Evolutionary conservation across 805 yeast species (phyloP).

Genomic region (Lipomyces anomalus): DNA sequence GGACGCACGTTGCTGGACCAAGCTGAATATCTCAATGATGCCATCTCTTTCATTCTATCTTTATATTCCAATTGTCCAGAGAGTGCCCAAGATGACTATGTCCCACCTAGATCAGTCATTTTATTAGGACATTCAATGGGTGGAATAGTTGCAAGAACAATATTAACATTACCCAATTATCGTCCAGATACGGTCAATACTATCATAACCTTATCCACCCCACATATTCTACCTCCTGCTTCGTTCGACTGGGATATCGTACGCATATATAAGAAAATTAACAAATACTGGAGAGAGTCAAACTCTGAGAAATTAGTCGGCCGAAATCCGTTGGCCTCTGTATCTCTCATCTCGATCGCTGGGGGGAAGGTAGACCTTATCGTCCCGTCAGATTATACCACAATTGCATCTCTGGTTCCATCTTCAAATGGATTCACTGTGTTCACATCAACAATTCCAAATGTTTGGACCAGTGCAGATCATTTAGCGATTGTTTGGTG

Average conservation of each 20-base stretch:
- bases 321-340: slow-evolving; percentile 44
- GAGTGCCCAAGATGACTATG: slow-evolving; percentile 2
- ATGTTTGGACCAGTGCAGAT: slow-evolving; percentile 90
- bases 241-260: slow-evolving; percentile 88
- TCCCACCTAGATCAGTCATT: slow-evolving; percentile 62
- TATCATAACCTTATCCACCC: slow-evolving; percentile 79
- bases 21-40: slow-evolving; percentile 88
- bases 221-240: slow-evolving; percentile 87
- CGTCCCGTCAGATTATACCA: slow-evolving; percentile 86
- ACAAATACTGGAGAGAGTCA: slow-evolving; percentile 74
- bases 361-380: slow-evolving; percentile 79
- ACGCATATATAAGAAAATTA: slow-evolving; percentile 64
- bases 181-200: slow-evolving; percentile 68
- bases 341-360: slow-evolving; percentile 76
- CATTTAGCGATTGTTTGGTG: slow-evolving; percentile 98
- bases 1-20: slow-evolving; percentile 91
- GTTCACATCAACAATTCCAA: slow-evolving; percentile 78
- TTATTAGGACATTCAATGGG: slow-evolving; percentile 95
- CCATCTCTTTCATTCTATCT: slow-evolving; percentile 65
- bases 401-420: slow-evolving; percentile 66
- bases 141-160: slow-evolving; percentile 83
- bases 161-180: slow-evolving; percentile 76
- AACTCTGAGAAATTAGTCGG: slow-evolving; percentile 40
- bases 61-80: slow-evolving; percentile 44
- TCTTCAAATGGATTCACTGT: slow-evolving; percentile 72